phyloP scores from a whole-genome alignment of 495 filamentous ascomycete species.

The Aspergillus saccharolyticus region DNA sequence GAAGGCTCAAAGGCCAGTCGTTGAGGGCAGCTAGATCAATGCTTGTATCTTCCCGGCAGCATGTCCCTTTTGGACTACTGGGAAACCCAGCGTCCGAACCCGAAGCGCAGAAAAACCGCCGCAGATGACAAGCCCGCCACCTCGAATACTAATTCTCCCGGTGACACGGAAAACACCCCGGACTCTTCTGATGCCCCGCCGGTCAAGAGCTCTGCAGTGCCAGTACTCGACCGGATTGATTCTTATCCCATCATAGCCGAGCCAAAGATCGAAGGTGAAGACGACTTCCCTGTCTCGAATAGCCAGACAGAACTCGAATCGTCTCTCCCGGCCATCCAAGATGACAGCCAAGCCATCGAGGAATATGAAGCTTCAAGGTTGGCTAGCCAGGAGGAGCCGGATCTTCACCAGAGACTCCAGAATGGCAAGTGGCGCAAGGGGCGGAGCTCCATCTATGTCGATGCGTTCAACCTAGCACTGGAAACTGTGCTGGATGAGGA shows the following conservation, averaged over 20 bases:
- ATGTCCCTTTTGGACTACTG: slow-evolving; percentile 45
- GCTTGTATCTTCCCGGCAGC: slow-evolving; percentile 1
- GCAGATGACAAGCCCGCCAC: neutral
- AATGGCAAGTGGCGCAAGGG: slow-evolving; percentile 56
- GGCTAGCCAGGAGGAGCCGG: slow-evolving; percentile 15
- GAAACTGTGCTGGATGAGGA: slow-evolving; percentile 90
- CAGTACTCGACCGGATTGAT: neutral
- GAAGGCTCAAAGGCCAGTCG: neutral
- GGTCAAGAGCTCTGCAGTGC: slow-evolving; percentile 4
- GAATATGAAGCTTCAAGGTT: slow-evolving; percentile 66
- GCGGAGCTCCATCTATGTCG: slow-evolving; percentile 88
- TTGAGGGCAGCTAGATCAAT: slow-evolving; percentile 3
- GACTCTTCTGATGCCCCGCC: slow-evolving; percentile 13
- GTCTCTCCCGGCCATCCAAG: slow-evolving; percentile 62
- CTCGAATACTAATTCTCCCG: neutral
- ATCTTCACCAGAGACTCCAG: slow-evolving; percentile 47
- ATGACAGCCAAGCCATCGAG: slow-evolving; percentile 66
- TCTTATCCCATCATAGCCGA: neutral
- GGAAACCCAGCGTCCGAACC: slow-evolving; percentile 32
- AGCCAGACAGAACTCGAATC: slow-evolving; percentile 69
- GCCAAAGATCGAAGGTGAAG: slow-evolving; percentile 22
- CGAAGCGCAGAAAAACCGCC: slow-evolving; percentile 31
- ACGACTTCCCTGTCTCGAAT: slow-evolving; percentile 28
- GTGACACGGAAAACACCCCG: neutral
- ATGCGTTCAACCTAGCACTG: slow-evolving; percentile 92